Base-by-base conservation (phyloP, 1,284 basidiomycete species). In the Papiliotrema flavescens region DNA sequence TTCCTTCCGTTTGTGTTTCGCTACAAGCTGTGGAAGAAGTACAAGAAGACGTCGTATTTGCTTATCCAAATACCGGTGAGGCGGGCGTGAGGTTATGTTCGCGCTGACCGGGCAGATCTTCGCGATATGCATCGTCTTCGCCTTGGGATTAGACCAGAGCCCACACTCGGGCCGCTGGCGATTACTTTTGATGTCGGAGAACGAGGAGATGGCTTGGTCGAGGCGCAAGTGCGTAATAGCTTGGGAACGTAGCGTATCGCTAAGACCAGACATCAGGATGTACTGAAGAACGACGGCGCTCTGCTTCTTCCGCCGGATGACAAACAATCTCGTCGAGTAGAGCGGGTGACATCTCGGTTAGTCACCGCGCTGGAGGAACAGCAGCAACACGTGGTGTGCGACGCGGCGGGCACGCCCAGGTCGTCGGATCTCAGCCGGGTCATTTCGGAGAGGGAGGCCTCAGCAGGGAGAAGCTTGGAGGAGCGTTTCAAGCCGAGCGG, bases 151-250 rank as follows among this genome's bases (percentile, higher is more conserved):
- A 13, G 78, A 81, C 54, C 80, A 81, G 65, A 70, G 71, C 46
- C 77, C 78, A 3, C 59, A 70, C 15, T 80, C 80, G 0, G 69
- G 75, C 3, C 61, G 80, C 51, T 82, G 80, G 80, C 63, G 80
- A n/a, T 60, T 82, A 28, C 60, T 82, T 20, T 63, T 82, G 46
- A 80, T 82, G 79, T 74, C 71, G 2, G 79, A 80, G 56, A 53
- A 69, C 39, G 80, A 82, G 56, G 80, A 81, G 64, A 65, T 79
- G 54, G 74, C 77, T 26, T 81, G 80, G 80, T 75, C 77, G 2
- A 69, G 76, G 23, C 62, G 76, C 37, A 76, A 79, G 76, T 79
- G 55, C 53, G 76, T 59, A 46, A 5, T 39, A 8, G 3, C 26
- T 26, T 14, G 13, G 32, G 7, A 36, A 40, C 39, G 39, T 20